A percentile compares a stretch with the other conserved stretches of the same genome.
Evolutionary conservation across 2,329 filamentous ascomycete genomes (phyloP).

Genomic region (Aplosporella prunicola): DNA sequence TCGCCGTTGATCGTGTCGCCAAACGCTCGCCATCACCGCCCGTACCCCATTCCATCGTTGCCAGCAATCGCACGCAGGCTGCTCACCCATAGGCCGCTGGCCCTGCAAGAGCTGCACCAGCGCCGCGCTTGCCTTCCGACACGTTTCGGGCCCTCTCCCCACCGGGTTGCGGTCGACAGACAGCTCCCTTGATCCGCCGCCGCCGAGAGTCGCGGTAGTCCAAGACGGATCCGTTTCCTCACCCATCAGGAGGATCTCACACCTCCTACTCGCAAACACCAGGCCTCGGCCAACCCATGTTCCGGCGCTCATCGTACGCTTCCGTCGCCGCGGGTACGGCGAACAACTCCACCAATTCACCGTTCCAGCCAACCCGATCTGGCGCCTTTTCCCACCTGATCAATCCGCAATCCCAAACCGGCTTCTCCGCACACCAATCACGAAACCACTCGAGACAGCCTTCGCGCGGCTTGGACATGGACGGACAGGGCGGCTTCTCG

Average conservation of each 20-base stretch:
- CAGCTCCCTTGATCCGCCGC: slow-evolving; percentile 6
- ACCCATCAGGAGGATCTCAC: slow-evolving; percentile 1
- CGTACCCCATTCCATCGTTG: slow-evolving; percentile 6
- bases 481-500: slow-evolving; percentile 2
- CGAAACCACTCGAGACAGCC: slow-evolving; percentile 21
- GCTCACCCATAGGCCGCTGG: slow-evolving; percentile 4
- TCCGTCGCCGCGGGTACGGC: slow-evolving; percentile 49
- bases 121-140: slow-evolving; percentile 1
- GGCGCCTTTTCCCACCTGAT: slow-evolving; percentile 48
- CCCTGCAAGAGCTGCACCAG: neutral
- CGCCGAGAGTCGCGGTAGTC: slow-evolving; percentile 6
- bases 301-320: slow-evolving; percentile 51
- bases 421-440: slow-evolving; percentile 16
- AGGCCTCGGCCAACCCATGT: slow-evolving; percentile 15
- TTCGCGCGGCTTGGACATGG: slow-evolving; percentile 32
- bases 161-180: no score
- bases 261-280: slow-evolving; percentile 8
- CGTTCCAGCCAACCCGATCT: slow-evolving; percentile 26
- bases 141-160: no score
- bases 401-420: slow-evolving; percentile 32
- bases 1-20: slow-evolving; percentile 10
- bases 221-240: slow-evolving; percentile 9
- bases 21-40: slow-evolving; percentile 8
- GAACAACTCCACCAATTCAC: slow-evolving; percentile 23
- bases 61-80: slow-evolving; percentile 8